These are phyloP conservation scores for Russula earlei DNA, from an alignment of 768 basidiomycete genomes.

Conservation along the genomic window DNA sequence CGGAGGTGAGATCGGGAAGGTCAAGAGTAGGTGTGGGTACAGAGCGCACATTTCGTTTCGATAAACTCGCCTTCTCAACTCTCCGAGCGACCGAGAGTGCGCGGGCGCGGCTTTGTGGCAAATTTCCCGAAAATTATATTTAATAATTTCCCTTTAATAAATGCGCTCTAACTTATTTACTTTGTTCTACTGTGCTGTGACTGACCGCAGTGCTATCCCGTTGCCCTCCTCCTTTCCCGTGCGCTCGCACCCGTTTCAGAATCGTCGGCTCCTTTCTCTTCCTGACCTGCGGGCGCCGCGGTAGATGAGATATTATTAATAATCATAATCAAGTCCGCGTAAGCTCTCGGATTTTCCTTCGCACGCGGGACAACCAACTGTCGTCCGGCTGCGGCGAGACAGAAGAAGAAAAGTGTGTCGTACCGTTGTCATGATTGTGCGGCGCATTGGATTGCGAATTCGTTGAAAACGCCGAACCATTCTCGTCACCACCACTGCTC, in stretches of 20 bases:
- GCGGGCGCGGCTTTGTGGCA: conserved; percentile 9
- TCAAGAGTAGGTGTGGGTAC: conserved; percentile 2
- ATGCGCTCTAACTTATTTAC: too few species aligned
- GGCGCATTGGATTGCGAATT: conserved; percentile 3
- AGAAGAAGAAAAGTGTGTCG: conserved; percentile 54
- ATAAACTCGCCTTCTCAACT: not conserved
- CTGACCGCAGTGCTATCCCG: too few species aligned
- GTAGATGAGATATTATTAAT: too few species aligned
- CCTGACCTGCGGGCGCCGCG: conserved; percentile 23
- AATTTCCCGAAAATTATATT: not conserved
- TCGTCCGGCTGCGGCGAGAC: conserved; percentile 40
- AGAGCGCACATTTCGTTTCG: not conserved
- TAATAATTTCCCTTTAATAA: too few species aligned
- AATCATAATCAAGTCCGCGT: conserved; percentile 56
- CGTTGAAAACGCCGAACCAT: conserved; percentile 16
- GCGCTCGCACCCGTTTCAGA: conserved; percentile 28
- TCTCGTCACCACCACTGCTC: conserved; percentile 20
- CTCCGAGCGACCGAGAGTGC: not conserved
- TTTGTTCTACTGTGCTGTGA: too few species aligned
- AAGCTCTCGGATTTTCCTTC: conserved; percentile 59
- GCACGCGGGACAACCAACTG: conserved; percentile 62
- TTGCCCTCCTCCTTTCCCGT: conserved; percentile 43
- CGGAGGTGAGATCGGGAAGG: conserved; percentile 14
- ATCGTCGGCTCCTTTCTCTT: conserved; percentile 25
- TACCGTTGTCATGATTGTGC: conserved; percentile 54